These are phyloP conservation scores for Penicillium cosmopolitanum DNA, from an alignment of 495 filamentous ascomycete species.

Conservation along the genomic window DNA sequence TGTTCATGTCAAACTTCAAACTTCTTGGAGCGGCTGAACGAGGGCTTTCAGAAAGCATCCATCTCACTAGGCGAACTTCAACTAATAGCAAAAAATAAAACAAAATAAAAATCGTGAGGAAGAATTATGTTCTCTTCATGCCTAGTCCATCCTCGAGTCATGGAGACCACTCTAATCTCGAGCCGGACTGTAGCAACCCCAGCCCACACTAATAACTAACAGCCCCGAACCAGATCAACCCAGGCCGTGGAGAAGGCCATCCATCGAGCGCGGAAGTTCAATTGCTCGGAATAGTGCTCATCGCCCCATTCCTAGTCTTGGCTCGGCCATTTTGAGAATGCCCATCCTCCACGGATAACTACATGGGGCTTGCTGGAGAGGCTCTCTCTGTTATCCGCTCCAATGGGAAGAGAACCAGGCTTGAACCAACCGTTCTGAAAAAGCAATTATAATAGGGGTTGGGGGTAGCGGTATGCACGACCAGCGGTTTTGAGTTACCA, in stretches of 20 bases:
- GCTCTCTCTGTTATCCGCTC: slow-evolving; percentile 21
- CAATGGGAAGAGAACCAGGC: slow-evolving; percentile 8
- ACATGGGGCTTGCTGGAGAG: slow-evolving; percentile 26
- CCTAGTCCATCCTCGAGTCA: slow-evolving; percentile 2
- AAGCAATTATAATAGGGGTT: slow-evolving; percentile 11
- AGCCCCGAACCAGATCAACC: slow-evolving; percentile 24
- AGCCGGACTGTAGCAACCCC: slow-evolving; percentile 19
- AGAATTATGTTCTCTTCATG: background rate
- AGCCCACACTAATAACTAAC: slow-evolving; percentile 5
- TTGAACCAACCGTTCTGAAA: slow-evolving; percentile 20
- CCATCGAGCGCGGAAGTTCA: background rate
- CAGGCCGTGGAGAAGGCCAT: slow-evolving; percentile 8
- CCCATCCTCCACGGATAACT: slow-evolving; percentile 31
- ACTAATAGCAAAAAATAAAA: no score
- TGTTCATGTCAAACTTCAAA: slow-evolving; percentile 10
- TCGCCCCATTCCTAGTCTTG: slow-evolving; percentile 11
- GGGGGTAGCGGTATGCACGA: slow-evolving; percentile 1
- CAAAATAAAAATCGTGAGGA: background rate
- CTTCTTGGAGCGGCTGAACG: slow-evolving; percentile 1
- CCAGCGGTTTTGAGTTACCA: background rate
- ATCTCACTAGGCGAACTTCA: no score
- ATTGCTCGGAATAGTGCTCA: slow-evolving; percentile 7
- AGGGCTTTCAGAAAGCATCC: background rate
- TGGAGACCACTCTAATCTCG: slow-evolving; percentile 4
- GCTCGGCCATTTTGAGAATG: slow-evolving; percentile 27